Evolutionary conservation across 345 rosid genomes (phyloP).

Genomic region (Syzygium jambos): DNA sequence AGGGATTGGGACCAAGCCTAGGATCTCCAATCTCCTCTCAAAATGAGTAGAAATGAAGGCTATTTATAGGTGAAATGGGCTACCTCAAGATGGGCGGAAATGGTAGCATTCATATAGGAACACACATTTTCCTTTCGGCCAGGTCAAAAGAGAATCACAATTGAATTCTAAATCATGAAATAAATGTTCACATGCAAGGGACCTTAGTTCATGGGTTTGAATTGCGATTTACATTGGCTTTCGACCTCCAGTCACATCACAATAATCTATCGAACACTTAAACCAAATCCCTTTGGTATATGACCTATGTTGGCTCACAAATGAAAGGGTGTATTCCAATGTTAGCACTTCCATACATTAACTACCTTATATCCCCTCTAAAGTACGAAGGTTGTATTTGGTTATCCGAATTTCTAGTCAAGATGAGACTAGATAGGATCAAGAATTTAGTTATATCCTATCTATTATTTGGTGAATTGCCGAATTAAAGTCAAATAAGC

Average conservation of each 20-base stretch:
- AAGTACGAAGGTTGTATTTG: too few species aligned
- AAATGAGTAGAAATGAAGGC: too few species aligned
- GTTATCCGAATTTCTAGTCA: too few species aligned
- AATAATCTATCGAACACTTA: not conserved
- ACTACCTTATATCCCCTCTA: not conserved
- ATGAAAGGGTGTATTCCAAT: not conserved
- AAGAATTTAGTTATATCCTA: too few species aligned
- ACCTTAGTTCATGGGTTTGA: not conserved
- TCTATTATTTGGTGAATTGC: too few species aligned
- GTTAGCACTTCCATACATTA: not conserved
- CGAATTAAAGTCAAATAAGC: too few species aligned
- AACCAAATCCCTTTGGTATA: too few species aligned
- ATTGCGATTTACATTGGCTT: not conserved
- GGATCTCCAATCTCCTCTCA: too few species aligned
- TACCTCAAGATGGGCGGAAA: not conserved
- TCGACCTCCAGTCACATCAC: not conserved
- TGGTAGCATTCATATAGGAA: not conserved
- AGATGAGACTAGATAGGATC: too few species aligned
- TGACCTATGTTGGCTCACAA: not conserved
- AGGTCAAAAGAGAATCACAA: not conserved
- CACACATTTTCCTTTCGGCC: not conserved
- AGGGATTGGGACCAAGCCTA: not conserved
- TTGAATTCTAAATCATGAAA: not conserved
- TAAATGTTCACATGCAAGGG: not conserved
- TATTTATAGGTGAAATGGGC: not conserved